phyloP scores from a whole-genome alignment of 129 eudicot genomes.

The Helichrysum umbraculigerum region DNA sequence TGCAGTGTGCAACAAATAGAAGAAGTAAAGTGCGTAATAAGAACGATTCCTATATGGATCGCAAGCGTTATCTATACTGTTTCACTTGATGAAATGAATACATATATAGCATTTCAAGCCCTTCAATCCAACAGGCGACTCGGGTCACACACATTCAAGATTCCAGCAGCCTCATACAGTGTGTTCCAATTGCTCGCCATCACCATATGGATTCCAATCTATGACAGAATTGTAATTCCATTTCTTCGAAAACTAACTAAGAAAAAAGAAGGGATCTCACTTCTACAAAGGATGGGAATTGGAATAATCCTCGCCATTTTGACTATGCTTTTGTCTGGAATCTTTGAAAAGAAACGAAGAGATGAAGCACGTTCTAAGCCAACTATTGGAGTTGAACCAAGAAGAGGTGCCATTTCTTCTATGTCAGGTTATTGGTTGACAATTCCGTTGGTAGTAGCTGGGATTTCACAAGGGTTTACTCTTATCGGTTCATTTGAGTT shows the following conservation, averaged over 20 bases:
- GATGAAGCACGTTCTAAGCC: slow-evolving; percentile 41
- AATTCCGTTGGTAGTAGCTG: slow-evolving; percentile 43
- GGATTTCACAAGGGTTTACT: slow-evolving; percentile 70
- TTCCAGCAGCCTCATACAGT: slow-evolving; percentile 68
- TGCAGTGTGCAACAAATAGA: slow-evolving; percentile 72
- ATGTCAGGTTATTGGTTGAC: slow-evolving; percentile 82
- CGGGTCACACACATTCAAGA: slow-evolving; percentile 37
- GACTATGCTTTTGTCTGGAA: slow-evolving; percentile 54
- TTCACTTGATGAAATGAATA: slow-evolving; percentile 26
- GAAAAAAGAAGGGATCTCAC: slow-evolving; percentile 43
- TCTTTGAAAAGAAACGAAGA: slow-evolving; percentile 51
- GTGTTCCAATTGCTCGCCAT: slow-evolving; percentile 35
- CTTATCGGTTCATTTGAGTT: slow-evolving; percentile 69
- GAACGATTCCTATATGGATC: slow-evolving; percentile 71
- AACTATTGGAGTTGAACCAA: background rate
- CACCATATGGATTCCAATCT: slow-evolving; percentile 55
- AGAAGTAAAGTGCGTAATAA: slow-evolving; percentile 54
- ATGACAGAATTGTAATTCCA: slow-evolving; percentile 62
- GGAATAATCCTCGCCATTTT: slow-evolving; percentile 50
- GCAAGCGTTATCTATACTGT: slow-evolving; percentile 54
- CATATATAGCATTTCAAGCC: slow-evolving; percentile 51
- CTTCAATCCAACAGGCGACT: slow-evolving; percentile 62
- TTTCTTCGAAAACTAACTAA: slow-evolving; percentile 47
- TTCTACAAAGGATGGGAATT: slow-evolving; percentile 61
- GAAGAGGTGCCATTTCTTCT: slow-evolving; percentile 37